Conservation (phyloP, 1,284 basidiomycete species). For the Caloboletus inedulis region DNA sequence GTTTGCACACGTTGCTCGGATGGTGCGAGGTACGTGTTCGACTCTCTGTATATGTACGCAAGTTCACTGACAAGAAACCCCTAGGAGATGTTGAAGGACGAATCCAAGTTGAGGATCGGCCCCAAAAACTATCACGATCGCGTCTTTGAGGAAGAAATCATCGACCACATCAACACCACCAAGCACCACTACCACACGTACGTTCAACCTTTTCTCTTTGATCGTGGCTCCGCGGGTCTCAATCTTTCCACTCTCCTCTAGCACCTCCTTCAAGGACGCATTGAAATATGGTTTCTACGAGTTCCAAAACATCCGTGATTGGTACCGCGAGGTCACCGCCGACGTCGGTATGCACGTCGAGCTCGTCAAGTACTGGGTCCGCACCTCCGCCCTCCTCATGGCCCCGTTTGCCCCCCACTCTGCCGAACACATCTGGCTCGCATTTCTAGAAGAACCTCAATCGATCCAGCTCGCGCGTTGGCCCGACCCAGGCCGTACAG, state of each 20-base stretch:
- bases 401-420: slow-evolving; percentile 94
- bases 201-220: slow-evolving; percentile 31
- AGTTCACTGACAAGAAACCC: slow-evolving; percentile 6
- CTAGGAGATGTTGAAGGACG: slow-evolving; percentile 74
- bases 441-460: slow-evolving; percentile 68
- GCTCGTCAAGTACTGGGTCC: slow-evolving; percentile 78
- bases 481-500: slow-evolving; percentile 60
- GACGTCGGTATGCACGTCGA: slow-evolving; percentile 91
- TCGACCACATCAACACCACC: slow-evolving; percentile 78
- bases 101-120: slow-evolving; percentile 72
- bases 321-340: slow-evolving; percentile 92
- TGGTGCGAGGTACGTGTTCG: slow-evolving; percentile 80
- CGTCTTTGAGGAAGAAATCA: slow-evolving; percentile 91
- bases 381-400: slow-evolving; percentile 74
- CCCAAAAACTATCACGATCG: slow-evolving; percentile 73
- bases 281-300: slow-evolving; percentile 97
- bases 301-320: slow-evolving; percentile 88
- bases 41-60: too few species aligned
- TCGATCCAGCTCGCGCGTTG: slow-evolving; percentile 84
- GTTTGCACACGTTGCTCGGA: slow-evolving; percentile 85
- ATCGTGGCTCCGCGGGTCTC: neutral
- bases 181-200: slow-evolving; percentile 79
- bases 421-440: slow-evolving; percentile 87
- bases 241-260: slow-evolving; percentile 41
- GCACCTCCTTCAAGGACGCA: slow-evolving; percentile 94